These are phyloP conservation scores for Histomonas meleagridis DNA, from an alignment of 208 protist genomes.

Conservation along the genomic window DNA sequence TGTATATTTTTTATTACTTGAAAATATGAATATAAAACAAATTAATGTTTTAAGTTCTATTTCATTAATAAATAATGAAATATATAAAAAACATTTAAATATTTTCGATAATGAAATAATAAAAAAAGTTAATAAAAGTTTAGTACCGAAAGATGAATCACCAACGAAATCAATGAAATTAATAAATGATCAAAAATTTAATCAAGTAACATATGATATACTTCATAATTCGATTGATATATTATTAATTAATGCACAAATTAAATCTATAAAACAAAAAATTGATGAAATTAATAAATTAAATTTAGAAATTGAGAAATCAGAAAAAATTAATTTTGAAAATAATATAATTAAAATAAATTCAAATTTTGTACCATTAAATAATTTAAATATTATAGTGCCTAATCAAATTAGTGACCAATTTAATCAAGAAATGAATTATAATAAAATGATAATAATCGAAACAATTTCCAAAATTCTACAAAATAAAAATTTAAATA, in stretches of 20 bases:
- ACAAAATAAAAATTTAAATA: not conserved
- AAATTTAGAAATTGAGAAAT: not conserved
- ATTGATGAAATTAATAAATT: not conserved
- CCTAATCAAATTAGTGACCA: not conserved
- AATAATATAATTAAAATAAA: not conserved
- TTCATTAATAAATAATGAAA: not conserved
- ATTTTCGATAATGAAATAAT: not conserved
- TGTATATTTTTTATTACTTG: not conserved
- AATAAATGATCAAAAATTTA: not conserved
- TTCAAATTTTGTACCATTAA: not conserved
- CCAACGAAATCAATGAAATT: not conserved
- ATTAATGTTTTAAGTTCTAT: not conserved
- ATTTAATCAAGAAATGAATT: not conserved
- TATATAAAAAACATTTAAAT: not conserved
- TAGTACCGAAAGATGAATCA: conserved; percentile 1
- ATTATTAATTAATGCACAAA: not conserved
- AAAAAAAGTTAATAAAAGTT: not conserved
- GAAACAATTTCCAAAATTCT: not conserved
- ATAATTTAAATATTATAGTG: not conserved
- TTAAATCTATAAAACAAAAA: not conserved
- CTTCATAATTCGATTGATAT: not conserved
- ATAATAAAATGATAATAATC: not conserved
- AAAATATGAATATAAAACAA: not conserved
- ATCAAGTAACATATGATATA: conserved; percentile 14
- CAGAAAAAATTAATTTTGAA: not conserved